These are phyloP conservation scores for Cyclotella choctawhatcheeana DNA, from an alignment of 108 stramenopile genomes.

Conservation along the genomic window DNA sequence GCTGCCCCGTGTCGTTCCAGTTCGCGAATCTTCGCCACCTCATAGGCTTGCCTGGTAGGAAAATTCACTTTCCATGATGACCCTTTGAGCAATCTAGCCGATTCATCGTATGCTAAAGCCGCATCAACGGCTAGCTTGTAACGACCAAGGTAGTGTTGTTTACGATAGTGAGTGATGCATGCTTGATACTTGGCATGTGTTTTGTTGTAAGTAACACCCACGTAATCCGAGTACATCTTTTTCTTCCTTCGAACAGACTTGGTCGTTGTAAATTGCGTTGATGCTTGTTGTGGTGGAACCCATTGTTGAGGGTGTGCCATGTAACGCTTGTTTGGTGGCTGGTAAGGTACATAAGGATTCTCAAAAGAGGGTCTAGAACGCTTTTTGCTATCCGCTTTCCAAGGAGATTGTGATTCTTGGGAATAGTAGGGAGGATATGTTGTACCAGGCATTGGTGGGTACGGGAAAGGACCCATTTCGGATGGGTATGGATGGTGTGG, in stretches of 20 bases:
- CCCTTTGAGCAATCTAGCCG: slow-evolving; percentile 54
- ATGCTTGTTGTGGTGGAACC: slow-evolving; percentile 1
- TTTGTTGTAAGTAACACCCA: slow-evolving; percentile 61
- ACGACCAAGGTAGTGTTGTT: slow-evolving; percentile 56
- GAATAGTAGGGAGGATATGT: slow-evolving; percentile 10
- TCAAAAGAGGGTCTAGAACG: slow-evolving; percentile 4
- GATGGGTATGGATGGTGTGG: slow-evolving; percentile 8
- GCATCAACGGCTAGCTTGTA: slow-evolving; percentile 58
- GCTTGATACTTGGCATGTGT: slow-evolving; percentile 64
- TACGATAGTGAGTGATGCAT: slow-evolving; percentile 58
- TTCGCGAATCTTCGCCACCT: slow-evolving; percentile 40
- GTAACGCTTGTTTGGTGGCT: slow-evolving; percentile 6
- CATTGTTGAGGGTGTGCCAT: background rate
- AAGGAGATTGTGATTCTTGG: slow-evolving; percentile 11
- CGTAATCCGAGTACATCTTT: slow-evolving; percentile 64
- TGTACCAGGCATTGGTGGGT: slow-evolving; percentile 14
- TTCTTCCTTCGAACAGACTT: slow-evolving; percentile 29
- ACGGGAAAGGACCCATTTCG: slow-evolving; percentile 11
- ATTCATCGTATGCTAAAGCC: slow-evolving; percentile 55
- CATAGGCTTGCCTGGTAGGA: slow-evolving; percentile 37
- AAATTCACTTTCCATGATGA: slow-evolving; percentile 56
- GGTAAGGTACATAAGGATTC: background rate
- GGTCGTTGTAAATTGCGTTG: slow-evolving; percentile 1
- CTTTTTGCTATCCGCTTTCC: slow-evolving; percentile 20
- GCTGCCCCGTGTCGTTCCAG: slow-evolving; percentile 16